phyloP scores from a whole-genome alignment of 768 basidiomycete genomes.

The Suillus spraguei region DNA sequence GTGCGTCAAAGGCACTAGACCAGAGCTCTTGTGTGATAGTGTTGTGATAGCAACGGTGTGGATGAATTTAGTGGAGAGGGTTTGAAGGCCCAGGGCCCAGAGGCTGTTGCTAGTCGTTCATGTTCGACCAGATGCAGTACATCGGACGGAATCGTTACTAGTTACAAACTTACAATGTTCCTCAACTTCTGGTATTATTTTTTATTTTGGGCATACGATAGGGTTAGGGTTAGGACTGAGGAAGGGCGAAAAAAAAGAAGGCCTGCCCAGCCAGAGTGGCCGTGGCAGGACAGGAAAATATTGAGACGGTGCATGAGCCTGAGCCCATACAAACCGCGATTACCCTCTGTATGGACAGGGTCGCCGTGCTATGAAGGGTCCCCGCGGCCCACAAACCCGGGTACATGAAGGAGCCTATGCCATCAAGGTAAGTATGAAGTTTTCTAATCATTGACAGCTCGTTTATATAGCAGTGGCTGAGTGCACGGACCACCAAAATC shows the following conservation, averaged over 20 bases:
- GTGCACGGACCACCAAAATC: constrained; percentile 29
- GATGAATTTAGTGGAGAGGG: too few relatives aligned
- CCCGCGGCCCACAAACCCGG: constrained; percentile 55
- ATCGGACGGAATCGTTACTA: too few relatives aligned
- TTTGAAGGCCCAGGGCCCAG: too few relatives aligned
- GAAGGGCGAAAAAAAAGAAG: constrained; percentile 35
- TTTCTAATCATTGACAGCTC: not conserved
- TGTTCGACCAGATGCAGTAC: too few relatives aligned
- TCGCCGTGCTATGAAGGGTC: constrained; percentile 71
- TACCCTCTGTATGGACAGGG: constrained; percentile 65
- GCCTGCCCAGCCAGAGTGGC: constrained; percentile 66
- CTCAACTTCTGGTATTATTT: too few relatives aligned
- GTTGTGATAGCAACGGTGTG: too few relatives aligned
- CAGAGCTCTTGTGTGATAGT: too few relatives aligned
- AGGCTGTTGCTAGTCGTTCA: too few relatives aligned
- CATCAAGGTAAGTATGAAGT: constrained; percentile 64
- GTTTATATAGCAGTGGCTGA: constrained; percentile 30
- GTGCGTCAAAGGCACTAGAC: too few relatives aligned
- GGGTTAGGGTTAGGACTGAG: constrained; percentile 48
- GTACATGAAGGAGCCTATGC: constrained; percentile 51
- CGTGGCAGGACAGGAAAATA: constrained; percentile 71
- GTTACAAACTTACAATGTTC: too few relatives aligned
- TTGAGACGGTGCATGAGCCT: constrained; percentile 73
- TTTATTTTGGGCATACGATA: too few relatives aligned
- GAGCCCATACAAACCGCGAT: constrained; percentile 64